Evolutionary conservation across 345 rosid species (phyloP).

Genomic region (Citrus hindsii): DNA sequence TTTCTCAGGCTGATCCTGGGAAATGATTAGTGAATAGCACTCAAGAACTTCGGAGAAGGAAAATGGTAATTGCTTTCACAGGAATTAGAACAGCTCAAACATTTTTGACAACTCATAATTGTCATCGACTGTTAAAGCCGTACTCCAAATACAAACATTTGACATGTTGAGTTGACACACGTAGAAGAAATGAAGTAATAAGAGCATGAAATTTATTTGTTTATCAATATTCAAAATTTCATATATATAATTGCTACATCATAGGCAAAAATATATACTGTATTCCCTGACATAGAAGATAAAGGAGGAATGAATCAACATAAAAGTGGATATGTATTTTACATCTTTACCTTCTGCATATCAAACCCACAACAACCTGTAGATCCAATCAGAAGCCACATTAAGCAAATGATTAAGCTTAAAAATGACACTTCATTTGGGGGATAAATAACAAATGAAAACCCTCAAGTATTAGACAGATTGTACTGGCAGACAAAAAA

Average conservation of each 20-base stretch:
- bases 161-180: not conserved
- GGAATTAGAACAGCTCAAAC: not conserved
- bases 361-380: slow-evolving; percentile 55
- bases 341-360: slow-evolving; percentile 38
- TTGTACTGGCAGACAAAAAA: slow-evolving; percentile 3
- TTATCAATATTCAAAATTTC: not conserved
- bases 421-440: not conserved
- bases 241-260: not conserved
- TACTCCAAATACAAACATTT: not conserved
- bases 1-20: not conserved
- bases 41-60: not conserved
- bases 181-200: not conserved
- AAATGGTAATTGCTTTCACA: not conserved
- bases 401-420: slow-evolving; percentile 13
- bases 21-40: not conserved
- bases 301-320: slow-evolving; percentile 4
- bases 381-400: slow-evolving; percentile 10
- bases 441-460: not conserved
- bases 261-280: too few relatives aligned
- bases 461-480: not conserved
- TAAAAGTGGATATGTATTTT: slow-evolving; percentile 20
- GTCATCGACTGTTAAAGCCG: not conserved
- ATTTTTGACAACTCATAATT: not conserved
- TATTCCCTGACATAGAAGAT: not conserved
- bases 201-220: not conserved